Conservation (phyloP, 805 yeast genomes). For the Nakazawaea anatomiae region DNA sequence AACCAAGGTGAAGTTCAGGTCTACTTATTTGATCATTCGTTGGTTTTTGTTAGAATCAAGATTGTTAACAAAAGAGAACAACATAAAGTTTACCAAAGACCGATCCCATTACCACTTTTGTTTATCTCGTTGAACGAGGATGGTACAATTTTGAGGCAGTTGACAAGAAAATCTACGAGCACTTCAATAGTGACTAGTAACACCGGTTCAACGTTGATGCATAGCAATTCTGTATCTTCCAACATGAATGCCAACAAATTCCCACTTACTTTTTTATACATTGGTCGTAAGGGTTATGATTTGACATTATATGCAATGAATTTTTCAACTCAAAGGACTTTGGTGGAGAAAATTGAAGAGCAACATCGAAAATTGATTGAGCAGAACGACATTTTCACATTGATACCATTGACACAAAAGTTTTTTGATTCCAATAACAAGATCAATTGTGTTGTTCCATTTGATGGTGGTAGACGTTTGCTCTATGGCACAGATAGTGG, state of each 20-base stretch:
- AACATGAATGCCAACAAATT: constrained; percentile 27
- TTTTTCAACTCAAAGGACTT: constrained; percentile 62
- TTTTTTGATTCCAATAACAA: constrained; percentile 70
- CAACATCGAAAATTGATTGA: constrained; percentile 74
- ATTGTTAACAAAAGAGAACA: constrained; percentile 86
- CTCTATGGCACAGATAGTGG: constrained; percentile 92
- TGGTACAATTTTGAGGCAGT: constrained; percentile 51
- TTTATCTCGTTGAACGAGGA: constrained; percentile 77
- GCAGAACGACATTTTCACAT: constrained; percentile 73
- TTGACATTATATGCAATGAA: constrained; percentile 48
- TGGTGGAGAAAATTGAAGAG: constrained; percentile 70
- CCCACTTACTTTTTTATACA: constrained; percentile 45
- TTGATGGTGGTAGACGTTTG: constrained; percentile 89
- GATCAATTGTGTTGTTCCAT: constrained; percentile 88
- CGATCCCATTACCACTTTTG: constrained; percentile 74
- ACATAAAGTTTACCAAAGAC: constrained; percentile 84
- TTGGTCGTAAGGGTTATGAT: constrained; percentile 52
- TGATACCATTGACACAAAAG: constrained; percentile 67
- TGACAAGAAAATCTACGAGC: constrained; percentile 33
- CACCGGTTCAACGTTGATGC: constrained; percentile 22
- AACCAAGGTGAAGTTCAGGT: constrained; percentile 77
- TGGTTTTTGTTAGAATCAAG: constrained; percentile 80
- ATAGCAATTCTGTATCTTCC: constrained; percentile 17
- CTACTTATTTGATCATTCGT: constrained; percentile 82
- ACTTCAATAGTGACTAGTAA: constrained; percentile 21